Conservation (phyloP, 306 rosid genomes). For the Trifolium subterraneum region DNA sequence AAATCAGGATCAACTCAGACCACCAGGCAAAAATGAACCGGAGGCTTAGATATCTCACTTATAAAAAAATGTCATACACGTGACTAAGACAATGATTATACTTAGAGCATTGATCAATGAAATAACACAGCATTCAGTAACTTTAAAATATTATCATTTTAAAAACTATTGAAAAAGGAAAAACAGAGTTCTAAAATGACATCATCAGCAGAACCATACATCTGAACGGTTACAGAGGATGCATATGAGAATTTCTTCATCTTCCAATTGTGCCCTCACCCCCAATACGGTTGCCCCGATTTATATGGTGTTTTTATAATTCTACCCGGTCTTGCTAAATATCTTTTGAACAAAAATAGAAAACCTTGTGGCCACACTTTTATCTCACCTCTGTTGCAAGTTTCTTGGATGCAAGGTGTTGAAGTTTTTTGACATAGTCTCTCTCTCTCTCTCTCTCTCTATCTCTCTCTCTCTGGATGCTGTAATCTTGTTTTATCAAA, state of each 20-base stretch:
- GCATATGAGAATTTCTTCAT: conserved; percentile 11
- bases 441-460: background rate
- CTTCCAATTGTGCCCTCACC: conserved; percentile 1
- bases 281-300: background rate
- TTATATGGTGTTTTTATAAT: background rate
- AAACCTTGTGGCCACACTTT: background rate
- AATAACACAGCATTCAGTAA: conserved; percentile 26
- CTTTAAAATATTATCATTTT: conserved; percentile 6
- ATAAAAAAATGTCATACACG: conserved; percentile 3
- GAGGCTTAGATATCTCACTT: conserved; percentile 7
- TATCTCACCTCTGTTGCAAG: conserved; percentile 23
- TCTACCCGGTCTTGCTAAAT: conserved; percentile 3
- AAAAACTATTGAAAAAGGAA: conserved; percentile 23
- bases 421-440: conserved; percentile 9
- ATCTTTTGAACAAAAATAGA: background rate
- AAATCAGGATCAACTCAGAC: conserved; percentile 13
- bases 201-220: background rate
- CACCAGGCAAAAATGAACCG: conserved; percentile 7
- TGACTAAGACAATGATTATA: background rate
- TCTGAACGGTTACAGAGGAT: background rate
- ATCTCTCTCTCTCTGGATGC: background rate
- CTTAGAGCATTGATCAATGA: conserved; percentile 1
- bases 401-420: background rate
- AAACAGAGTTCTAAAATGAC: conserved; percentile 7
- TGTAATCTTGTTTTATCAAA: conserved; percentile 31